A percentile compares a stretch with the other conserved stretches of the same genome.
Evolutionary conservation across 2,329 filamentous ascomycete species (phyloP).

Genomic region (Drechslerella stenobrocha): DNA sequence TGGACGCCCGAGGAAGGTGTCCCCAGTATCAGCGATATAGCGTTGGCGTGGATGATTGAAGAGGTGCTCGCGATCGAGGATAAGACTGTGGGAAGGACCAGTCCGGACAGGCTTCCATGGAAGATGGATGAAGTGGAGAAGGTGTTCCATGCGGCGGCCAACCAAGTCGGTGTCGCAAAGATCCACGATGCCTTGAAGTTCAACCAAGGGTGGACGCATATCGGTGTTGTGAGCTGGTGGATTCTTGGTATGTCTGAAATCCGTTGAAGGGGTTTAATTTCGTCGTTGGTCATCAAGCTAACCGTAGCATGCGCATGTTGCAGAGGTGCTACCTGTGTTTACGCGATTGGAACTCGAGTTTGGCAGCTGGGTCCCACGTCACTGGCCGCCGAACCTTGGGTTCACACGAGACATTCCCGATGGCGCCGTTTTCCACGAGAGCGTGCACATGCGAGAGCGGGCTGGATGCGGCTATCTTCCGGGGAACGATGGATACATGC

Average conservation of each 20-base stretch:
- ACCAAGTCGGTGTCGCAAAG: conserved; percentile 39
- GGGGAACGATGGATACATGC: conserved; percentile 34
- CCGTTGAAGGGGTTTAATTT: not conserved
- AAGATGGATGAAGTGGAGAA: conserved; percentile 49
- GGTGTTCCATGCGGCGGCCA: conserved; percentile 35
- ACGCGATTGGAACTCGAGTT: conserved; percentile 55
- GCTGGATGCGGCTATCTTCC: conserved; percentile 41
- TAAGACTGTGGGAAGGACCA: conserved; percentile 39
- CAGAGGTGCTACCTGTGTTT: conserved; percentile 56
- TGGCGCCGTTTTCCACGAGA: conserved; percentile 54
- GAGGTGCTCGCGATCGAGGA: conserved; percentile 55
- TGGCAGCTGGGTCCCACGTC: conserved; percentile 55
- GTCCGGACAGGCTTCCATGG: conserved; percentile 41
- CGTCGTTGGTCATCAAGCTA: too few species aligned
- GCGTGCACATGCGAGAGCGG: conserved; percentile 51
- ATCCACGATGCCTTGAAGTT: conserved; percentile 55
- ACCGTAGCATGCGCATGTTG: not conserved
- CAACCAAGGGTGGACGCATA: conserved; percentile 53
- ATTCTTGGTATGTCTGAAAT: conserved; percentile 52
- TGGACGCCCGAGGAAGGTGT: conserved; percentile 59
- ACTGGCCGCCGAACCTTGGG: conserved; percentile 55
- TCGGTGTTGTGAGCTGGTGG: conserved; percentile 55
- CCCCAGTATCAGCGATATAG: conserved; percentile 58
- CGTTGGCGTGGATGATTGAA: conserved; percentile 62
- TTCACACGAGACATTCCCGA: conserved; percentile 55